Base-by-base conservation (phyloP, 495 filamentous ascomycete species). In the Cercophora samala region DNA sequence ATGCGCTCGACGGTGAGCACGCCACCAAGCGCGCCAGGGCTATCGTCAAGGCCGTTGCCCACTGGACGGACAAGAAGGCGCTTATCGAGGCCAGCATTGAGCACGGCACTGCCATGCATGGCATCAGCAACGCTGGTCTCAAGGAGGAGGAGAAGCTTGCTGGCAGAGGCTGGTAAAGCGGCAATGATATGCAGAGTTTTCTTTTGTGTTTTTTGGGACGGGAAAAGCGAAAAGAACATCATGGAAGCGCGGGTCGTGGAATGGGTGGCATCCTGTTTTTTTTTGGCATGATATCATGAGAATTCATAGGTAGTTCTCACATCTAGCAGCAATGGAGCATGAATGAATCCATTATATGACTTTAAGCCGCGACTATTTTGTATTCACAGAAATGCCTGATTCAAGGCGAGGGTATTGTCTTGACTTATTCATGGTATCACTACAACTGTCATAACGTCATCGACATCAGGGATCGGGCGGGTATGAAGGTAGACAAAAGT, bases 71-170 rank as follows among this genome's bases (percentile, higher is more conserved):
- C 74, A 77, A 92, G n/a, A 88, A 90, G 82, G 85, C 96, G 5
- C 78, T 99, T 66, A 93, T 94, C 0, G 88, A 96, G 79, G 91
- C 96, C 11, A 91, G 89, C 80, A 85, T 87, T 74, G 92, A 92
- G 68, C 80, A 97, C 46, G 95, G 95, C 6, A 92, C 93, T 85
- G 92, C 95, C 11, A 99, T 99, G 93, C 93, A 96, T 24, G 95
- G 95, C 9, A 88, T 97, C 66, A 99, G 91, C 77, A 88, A 90
- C 11, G 84, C 83, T 52, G 84, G 83, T 63, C 87, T 99, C 88
- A 76, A 80, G 62, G 87, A 92, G 58, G 79, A 81, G 24, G 88
- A 96, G 78, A 96, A 90, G 84, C 81, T 98, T 84, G 91, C 94
- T 18, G 87, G 87, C 64, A 81, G 95, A 66, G 95, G 95, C 1